Percentiles rank a stretch among this genome's conserved stretches.
Evolutionary conservation across 2,329 filamentous ascomycete species (phyloP).

Genomic region (Talaromyces verruculosus): DNA sequence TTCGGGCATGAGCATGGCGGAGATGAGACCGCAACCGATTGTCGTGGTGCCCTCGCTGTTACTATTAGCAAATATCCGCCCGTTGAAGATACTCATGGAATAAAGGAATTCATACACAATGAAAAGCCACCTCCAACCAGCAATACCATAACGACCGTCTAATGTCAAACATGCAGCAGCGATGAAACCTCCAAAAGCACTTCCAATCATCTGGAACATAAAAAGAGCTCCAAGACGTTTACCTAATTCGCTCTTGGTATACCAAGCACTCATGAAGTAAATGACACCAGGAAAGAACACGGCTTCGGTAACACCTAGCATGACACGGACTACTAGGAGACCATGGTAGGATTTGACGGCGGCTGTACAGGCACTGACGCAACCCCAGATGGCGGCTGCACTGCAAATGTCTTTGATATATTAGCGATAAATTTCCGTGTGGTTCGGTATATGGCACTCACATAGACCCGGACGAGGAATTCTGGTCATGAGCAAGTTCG

Average conservation of each 20-base stretch:
- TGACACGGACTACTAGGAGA: background rate
- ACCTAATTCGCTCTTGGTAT: conserved; percentile 45
- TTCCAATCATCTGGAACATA: conserved; percentile 44
- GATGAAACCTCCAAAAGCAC: conserved; percentile 45
- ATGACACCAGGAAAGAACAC: conserved; percentile 65
- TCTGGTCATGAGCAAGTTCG: background rate
- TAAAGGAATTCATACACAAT: conserved; percentile 29
- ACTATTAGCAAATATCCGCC: background rate
- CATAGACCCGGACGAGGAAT: background rate
- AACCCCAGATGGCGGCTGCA: background rate
- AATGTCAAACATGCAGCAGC: conserved; percentile 35
- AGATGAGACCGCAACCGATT: conserved; percentile 46
- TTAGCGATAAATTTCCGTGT: no score
- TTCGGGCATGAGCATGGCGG: conserved; percentile 63
- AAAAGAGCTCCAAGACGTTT: conserved; percentile 39
- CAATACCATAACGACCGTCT: conserved; percentile 41
- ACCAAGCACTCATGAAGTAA: conserved; percentile 69
- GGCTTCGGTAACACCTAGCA: conserved; percentile 64
- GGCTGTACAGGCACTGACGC: background rate
- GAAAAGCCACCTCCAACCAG: conserved; percentile 53
- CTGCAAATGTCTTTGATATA: background rate
- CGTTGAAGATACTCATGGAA: background rate
- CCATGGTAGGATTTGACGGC: conserved; percentile 3
- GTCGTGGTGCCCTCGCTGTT: conserved; percentile 42
- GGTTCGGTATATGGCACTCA: background rate